Evolutionary conservation across 306 rosid species (phyloP), one percentile per base, ranked within the genome.

Genomic region (Potentilla sterilis): DNA sequence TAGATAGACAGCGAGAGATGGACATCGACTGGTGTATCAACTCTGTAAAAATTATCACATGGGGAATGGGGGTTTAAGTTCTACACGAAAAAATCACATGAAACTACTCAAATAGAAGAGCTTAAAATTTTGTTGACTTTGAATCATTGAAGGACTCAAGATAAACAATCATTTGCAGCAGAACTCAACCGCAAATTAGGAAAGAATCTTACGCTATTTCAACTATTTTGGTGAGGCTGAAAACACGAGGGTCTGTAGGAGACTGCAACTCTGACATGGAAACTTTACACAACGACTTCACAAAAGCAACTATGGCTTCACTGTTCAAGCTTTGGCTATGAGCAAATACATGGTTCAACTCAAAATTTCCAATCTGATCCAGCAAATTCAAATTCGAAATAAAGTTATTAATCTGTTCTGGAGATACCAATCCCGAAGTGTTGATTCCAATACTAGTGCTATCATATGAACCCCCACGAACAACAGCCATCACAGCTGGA

Each of bases 191-290:
- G 57, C n/a, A 21, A 61, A 44, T 15, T 41, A 58, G 55, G 76
- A 70, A 76, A 71, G 75, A 76, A 77, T 81, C 97, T 88, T 88
- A 96, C 99, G 99, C 98, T 61, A 92, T 89, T 81, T 96, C 99
- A 70, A 96, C 99, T 78, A 96, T 78, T 88, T 96, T 96, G 40
- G 99, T 96, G 79, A 96, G 99, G 87, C 98, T 91, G 86, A 96
- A 96, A 62, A 96, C 98, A 75, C 99, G 99, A 76, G 99, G 99
- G 54, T 96, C 99, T 70, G 96, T 90, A 79, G 96, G 99, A 89
- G 99, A 92, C 87, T 96, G 99, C 90, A 96, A 85, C 86, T 96
- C 99, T 52, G 85, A 84, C 83, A 92, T 88, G 81, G 99, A 85
- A 79, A 92, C 96, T 87, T 96, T 96, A 85, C 97, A 90, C 52